phyloP scores from a whole-genome alignment of 2,329 filamentous ascomycete species.

The Calonectria honghensis region DNA sequence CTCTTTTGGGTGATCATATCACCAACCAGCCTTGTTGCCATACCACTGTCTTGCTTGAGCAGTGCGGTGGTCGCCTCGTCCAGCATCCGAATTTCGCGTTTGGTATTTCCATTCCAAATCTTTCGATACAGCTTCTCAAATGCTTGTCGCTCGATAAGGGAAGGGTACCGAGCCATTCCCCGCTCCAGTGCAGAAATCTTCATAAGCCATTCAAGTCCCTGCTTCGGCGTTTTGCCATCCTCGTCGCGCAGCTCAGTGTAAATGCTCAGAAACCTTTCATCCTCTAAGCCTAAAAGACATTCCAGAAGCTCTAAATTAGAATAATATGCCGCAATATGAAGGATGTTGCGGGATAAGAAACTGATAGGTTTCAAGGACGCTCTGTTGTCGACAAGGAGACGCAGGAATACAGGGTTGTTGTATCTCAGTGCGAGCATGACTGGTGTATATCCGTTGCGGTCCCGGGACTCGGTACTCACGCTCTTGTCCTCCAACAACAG shows the following conservation, averaged over 20 bases:
- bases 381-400: slow-evolving; percentile 8
- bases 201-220: background rate
- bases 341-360: background rate
- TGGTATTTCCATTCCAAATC: background rate
- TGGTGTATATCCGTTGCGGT: background rate
- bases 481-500: accelerated
- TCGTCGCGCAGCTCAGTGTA: background rate
- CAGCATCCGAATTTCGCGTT: background rate
- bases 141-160: background rate
- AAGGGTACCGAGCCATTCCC: background rate
- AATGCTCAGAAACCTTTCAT: background rate
- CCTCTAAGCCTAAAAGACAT: background rate
- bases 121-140: background rate
- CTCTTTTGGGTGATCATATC: slow-evolving; percentile 21
- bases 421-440: background rate
- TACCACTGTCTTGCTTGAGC: background rate
- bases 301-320: background rate
- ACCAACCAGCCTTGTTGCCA: background rate
- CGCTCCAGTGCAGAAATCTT: background rate
- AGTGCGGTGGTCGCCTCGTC: background rate
- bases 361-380: background rate
- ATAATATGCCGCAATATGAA: background rate
- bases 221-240: background rate
- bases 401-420: background rate
- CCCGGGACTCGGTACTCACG: slow-evolving; percentile 12